These are phyloP conservation scores for Lipomyces chichibuensis DNA, from an alignment of 805 yeast genomes.

Conservation along the genomic window DNA sequence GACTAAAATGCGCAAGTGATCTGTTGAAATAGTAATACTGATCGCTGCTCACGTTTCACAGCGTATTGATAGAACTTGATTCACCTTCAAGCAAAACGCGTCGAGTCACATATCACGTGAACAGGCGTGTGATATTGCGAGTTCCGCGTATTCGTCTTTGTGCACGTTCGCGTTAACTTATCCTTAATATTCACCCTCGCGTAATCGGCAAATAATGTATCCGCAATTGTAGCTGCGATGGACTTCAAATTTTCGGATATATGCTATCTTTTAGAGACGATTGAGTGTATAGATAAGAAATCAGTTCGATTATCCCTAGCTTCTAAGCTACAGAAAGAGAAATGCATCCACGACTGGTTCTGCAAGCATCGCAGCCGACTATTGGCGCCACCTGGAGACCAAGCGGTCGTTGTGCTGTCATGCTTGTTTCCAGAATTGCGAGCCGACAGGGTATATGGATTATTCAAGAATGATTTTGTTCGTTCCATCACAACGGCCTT, in stretches of 20 bases:
- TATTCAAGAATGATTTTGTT: background rate
- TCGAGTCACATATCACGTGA: background rate
- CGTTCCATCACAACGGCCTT: background rate
- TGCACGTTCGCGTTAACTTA: no score
- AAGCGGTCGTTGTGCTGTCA: slow-evolving; percentile 8
- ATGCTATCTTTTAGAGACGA: slow-evolving; percentile 7
- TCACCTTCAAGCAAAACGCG: background rate
- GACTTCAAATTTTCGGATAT: slow-evolving; percentile 1
- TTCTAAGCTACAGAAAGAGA: background rate
- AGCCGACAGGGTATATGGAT: slow-evolving; percentile 13
- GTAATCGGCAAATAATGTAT: background rate
- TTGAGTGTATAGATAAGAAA: slow-evolving; percentile 6
- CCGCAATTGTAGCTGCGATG: background rate
- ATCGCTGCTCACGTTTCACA: no score
- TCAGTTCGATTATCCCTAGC: background rate
- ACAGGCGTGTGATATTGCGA: background rate
- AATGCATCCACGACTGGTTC: slow-evolving; percentile 7
- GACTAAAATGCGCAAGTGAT: background rate
- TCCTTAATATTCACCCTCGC: no score
- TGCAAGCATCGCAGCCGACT: background rate
- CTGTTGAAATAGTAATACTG: background rate
- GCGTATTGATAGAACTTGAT: background rate
- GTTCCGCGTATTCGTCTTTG: background rate
- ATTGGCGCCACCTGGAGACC: background rate
- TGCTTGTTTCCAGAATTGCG: slow-evolving; percentile 26